Evolutionary conservation across 306 rosid species (phyloP), one percentile per base, ranked within the genome.

Genomic region (Senna tora): DNA sequence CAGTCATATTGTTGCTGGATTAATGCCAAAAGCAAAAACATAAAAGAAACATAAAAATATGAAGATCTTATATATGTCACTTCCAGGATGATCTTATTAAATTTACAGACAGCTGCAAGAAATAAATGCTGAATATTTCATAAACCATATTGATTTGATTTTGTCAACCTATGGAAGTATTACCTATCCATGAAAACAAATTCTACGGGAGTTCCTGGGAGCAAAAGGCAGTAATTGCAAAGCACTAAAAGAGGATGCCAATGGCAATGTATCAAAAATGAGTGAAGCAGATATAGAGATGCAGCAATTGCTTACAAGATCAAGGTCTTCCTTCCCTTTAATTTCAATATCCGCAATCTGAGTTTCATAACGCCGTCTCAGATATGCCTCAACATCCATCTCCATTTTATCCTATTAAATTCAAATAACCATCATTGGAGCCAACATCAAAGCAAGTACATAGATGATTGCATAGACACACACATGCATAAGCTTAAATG

Each of bases 321-420:
- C 96, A 84, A 91, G 96, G 76, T 94, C 97, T 82, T 91, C 98
- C 72, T 89, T 94, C 75, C 79, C 91, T 57, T 89, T 55, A 54
- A 91, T 87, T 77, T 93, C 88, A 76, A 93, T 74, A 77, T 93
- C 86, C 65, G 91, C 96, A 86, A 93, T 81, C 77, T 84, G 96
- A 83, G 86, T 58, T 84, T 91, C 96, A 83, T 87, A 93, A 15
- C 90, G 89, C 15, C 97, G 83, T 74, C 91, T 89, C 80, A 93
- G 75, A 79, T 87, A 89, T 54, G 87, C 92, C 73, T 93, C 98
- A 47, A 91, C 96, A 20, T 93, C 97, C 84, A 81, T 82, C 84
- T 87, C 94, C 92, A 81, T 83, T 82, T 88, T 82, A n/a, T 85
- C 87, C 98, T 90, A 68, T 73, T 54, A 71, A 57, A 77, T 59